Base-by-base conservation (phyloP, 495 filamentous ascomycete species). In the Astrocystis sublimbata region DNA sequence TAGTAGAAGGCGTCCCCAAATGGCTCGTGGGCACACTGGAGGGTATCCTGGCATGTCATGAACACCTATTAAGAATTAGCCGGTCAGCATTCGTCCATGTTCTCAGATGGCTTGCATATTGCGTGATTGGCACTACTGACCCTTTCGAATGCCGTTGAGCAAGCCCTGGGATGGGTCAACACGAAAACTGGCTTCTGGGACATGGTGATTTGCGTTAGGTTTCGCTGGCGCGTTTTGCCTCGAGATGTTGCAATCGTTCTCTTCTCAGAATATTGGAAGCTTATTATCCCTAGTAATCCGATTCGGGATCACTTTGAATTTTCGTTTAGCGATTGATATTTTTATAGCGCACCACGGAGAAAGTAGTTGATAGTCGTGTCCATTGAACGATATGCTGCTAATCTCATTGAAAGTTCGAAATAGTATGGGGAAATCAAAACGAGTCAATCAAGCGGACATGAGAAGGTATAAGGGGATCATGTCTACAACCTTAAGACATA, bases 1-100 rank as follows among this genome's bases (percentile, higher is more conserved):
- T 88, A 97, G 76, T 98, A 97, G 75, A 91, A 98, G 59, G 92
- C 90, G 72, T 98, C 94, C 15, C 94, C 94, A 67, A 97, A 97
- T 1, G 94, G 94, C 74, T 98, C 94, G 72, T 98, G 94, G 65
- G 93, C 76, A 73, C 92, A 96, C 64, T 85, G 78, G 30, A 98
- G 83, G 24, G 81, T 88, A 63, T 93, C 89, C 26, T 81, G 79
- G 61, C 89, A 87, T 63, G 93, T 97, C 94, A 98, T 97, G 73
- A 98, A 97, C 62, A 97, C 91, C 92, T 96, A 63, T 54, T n/a
- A 36, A 26, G 10, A 33, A 36, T 43, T n/a, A 23, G 10, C 41
- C 42, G 45, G 56, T 45, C 61, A 51, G 31, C 31, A 36, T 49
- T 40, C 43, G 41, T 26, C 24, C 33, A 51, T 54, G 28, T 50